These are phyloP conservation scores for Allium fistulosum DNA, from an alignment of 106 monocot species.

Conservation along the genomic window DNA sequence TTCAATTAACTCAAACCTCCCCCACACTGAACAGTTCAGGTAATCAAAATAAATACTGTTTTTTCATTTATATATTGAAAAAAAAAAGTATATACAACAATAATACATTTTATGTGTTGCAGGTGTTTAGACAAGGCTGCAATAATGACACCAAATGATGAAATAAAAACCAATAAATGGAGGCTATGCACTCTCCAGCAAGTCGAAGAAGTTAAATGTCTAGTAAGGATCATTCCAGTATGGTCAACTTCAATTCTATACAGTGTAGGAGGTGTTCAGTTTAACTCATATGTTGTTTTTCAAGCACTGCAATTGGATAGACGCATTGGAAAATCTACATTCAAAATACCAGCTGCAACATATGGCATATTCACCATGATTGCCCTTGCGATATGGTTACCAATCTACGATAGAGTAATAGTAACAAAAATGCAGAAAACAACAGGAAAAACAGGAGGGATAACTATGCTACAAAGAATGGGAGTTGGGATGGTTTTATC, in stretches of 20 bases:
- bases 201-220: constrained; percentile 60
- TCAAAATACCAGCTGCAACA: constrained; percentile 51
- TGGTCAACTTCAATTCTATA: constrained; percentile 41
- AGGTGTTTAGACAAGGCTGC: constrained; percentile 44
- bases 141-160: constrained; percentile 11
- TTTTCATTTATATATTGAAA: background rate
- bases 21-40: constrained; percentile 58
- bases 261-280: constrained; percentile 13
- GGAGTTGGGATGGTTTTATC: constrained; percentile 44
- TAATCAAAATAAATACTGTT: background rate
- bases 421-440: constrained; percentile 26
- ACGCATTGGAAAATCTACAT: constrained; percentile 16
- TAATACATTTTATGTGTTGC: background rate
- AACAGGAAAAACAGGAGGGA: constrained; percentile 27
- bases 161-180: constrained; percentile 23
- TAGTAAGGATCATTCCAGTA: constrained; percentile 35
- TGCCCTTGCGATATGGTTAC: constrained; percentile 53
- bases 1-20: constrained; percentile 40
- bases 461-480: constrained; percentile 56
- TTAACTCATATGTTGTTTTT: constrained; percentile 25
- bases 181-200: constrained; percentile 36
- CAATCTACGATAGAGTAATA: constrained; percentile 45
- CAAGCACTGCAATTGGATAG: constrained; percentile 53
- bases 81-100: background rate
- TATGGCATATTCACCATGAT: constrained; percentile 51